Percentiles rank a stretch among this genome's conserved stretches.
Evolutionary conservation across 352 stramenopile genomes (phyloP).

Genomic region (Phytophthora cryptogea): DNA sequence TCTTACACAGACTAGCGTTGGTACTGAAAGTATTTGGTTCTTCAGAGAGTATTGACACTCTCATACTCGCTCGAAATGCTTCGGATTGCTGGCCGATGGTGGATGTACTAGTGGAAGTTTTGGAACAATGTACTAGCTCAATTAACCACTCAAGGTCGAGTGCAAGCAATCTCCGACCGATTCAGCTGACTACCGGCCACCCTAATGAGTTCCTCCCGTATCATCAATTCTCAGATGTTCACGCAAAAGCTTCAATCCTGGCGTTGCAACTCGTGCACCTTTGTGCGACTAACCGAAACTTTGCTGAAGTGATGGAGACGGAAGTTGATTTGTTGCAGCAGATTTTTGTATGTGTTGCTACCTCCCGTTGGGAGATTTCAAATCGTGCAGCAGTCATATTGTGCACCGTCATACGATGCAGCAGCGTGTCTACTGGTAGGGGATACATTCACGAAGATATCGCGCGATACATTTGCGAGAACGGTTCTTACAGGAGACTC

Average conservation of each 20-base stretch:
- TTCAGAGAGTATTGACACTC: conserved; percentile 1
- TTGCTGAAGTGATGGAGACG: conserved; percentile 13
- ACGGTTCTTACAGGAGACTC: conserved; percentile 14
- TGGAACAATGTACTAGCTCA: conserved; percentile 10
- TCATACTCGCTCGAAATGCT: conserved; percentile 16
- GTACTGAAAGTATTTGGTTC: conserved; percentile 12
- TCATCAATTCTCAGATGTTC: background rate
- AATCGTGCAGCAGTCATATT: conserved; percentile 6
- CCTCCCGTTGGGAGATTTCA: conserved; percentile 13
- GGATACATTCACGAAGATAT: background rate
- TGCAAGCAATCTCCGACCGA: conserved; percentile 2
- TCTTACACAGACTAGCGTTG: conserved; percentile 7
- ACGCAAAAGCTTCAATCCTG: conserved; percentile 15
- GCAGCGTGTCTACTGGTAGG: background rate
- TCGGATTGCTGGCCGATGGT: conserved; percentile 20
- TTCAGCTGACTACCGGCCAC: conserved; percentile 9
- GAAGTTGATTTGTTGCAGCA: conserved; percentile 14
- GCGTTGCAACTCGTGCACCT: conserved; percentile 11
- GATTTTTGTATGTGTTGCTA: conserved; percentile 14
- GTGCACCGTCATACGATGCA: conserved; percentile 13
- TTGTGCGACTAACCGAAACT: conserved; percentile 3
- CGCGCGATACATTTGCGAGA: conserved; percentile 10
- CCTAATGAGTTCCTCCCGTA: conserved; percentile 23
- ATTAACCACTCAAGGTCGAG: background rate
- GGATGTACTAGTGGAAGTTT: conserved; percentile 16